Conservation (phyloP, 176 grass and related monocot genomes). For the Miscanthus lutarioriparius region DNA sequence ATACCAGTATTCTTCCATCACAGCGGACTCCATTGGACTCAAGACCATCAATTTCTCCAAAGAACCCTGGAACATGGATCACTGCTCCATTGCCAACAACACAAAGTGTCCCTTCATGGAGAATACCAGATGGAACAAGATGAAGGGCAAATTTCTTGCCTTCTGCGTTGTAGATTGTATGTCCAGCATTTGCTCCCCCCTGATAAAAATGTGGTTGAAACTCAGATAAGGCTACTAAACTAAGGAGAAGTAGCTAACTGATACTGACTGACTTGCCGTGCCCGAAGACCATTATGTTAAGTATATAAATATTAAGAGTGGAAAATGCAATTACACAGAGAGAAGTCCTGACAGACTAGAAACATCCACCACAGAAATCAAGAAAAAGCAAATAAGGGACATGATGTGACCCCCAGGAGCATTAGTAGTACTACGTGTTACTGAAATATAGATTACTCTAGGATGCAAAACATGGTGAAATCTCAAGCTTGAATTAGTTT, state of each 20-base stretch:
- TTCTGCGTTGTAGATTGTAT: conserved; percentile 83
- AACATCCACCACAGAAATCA: background rate
- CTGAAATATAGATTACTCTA: background rate
- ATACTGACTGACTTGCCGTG: background rate
- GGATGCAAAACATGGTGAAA: background rate
- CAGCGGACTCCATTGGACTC: conserved; percentile 64
- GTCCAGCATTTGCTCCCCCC: conserved; percentile 90
- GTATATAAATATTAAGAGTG: background rate
- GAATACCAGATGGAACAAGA: conserved; percentile 89
- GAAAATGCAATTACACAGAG: background rate
- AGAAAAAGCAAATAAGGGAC: background rate
- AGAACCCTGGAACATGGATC: conserved; percentile 80
- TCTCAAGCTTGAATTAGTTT: background rate
- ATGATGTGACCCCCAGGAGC: background rate
- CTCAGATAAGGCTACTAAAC: conserved; percentile 26
- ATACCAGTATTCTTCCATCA: conserved; percentile 66
- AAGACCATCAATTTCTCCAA: conserved; percentile 78
- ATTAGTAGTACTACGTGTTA: background rate
- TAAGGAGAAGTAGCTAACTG: background rate
- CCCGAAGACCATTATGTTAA: background rate
- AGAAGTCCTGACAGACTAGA: background rate
- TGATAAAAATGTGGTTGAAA: conserved; percentile 37
- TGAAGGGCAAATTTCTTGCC: conserved; percentile 87
- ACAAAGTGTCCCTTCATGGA: conserved; percentile 62
- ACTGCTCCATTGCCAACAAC: conserved; percentile 84